Conservation (phyloP, 2,329 filamentous ascomycete genomes). For the Malbranchea cinnamomea region DNA sequence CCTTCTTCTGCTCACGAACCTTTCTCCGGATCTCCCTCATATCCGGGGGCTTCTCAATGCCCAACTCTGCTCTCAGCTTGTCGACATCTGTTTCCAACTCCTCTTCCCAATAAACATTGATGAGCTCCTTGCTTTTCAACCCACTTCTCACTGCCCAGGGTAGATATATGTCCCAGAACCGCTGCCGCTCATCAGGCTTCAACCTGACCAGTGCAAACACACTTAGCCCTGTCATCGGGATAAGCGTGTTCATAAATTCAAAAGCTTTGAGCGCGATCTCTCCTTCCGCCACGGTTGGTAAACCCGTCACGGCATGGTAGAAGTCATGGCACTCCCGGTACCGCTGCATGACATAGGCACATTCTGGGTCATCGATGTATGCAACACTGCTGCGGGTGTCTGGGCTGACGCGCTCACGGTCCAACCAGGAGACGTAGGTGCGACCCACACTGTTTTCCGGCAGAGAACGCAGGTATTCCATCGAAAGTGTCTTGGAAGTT, state of each 20-base stretch:
- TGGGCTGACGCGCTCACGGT: conserved; percentile 80
- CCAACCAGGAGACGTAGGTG: conserved; percentile 80
- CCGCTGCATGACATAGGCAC: conserved; percentile 95
- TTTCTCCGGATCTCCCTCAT: conserved; percentile 60
- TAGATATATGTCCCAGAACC: conserved; percentile 52
- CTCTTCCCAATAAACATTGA: conserved; percentile 98
- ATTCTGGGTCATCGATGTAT: conserved; percentile 90
- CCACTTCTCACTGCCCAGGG: conserved; percentile 89
- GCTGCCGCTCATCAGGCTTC: conserved; percentile 46
- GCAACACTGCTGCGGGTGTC: conserved; percentile 71
- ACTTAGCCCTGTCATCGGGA: conserved; percentile 89
- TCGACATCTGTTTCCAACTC: conserved; percentile 70
- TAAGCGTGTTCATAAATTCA: conserved; percentile 83
- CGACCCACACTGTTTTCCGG: conserved; percentile 62
- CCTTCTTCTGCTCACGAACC: conserved; percentile 54
- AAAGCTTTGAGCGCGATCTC: conserved; percentile 97
- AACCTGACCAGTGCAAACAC: conserved; percentile 54
- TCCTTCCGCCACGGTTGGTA: conserved; percentile 85
- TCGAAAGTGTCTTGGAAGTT: conserved; percentile 53
- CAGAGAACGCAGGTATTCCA: conserved; percentile 56
- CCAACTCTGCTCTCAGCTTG: conserved; percentile 56
- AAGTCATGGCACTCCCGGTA: conserved; percentile 98
- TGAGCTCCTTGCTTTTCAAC: conserved; percentile 57
- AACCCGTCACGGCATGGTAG: conserved; percentile 83
- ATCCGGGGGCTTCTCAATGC: conserved; percentile 80